phyloP scores from a whole-genome alignment of 1,139 yeast species.

The Pneumocystis carinii region DNA sequence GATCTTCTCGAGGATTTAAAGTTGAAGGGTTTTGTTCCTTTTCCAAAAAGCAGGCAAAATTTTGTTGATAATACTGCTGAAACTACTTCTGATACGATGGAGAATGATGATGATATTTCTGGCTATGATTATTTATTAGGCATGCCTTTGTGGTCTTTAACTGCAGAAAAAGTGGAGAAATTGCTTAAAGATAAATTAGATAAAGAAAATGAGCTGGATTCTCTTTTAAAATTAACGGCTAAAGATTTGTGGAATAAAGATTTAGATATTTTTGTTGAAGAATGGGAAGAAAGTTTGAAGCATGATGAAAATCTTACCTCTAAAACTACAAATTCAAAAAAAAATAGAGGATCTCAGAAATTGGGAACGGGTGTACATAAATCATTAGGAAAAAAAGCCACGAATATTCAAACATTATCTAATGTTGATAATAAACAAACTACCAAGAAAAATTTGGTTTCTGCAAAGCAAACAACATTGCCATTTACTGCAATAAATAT shows the following conservation, averaged over 20 bases:
- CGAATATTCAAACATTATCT: not conserved
- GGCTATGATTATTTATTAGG: conserved; percentile 64
- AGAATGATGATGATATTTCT: conserved; percentile 30
- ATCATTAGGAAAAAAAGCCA: not conserved
- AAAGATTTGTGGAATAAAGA: conserved; percentile 82
- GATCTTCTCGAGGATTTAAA: conserved; percentile 50
- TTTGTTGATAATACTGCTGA: conserved; percentile 24
- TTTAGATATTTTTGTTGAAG: conserved; percentile 51
- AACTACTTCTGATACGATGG: conserved; percentile 13
- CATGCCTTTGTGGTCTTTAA: conserved; percentile 88
- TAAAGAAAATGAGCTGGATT: conserved; percentile 58
- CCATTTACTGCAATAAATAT: not conserved
- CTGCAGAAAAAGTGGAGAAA: conserved; percentile 52
- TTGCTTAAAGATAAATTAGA: conserved; percentile 56
- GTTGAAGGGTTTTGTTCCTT: conserved; percentile 54
- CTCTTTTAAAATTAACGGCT: conserved; percentile 52
- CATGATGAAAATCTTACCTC: conserved; percentile 35
- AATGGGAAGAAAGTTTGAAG: conserved; percentile 50
- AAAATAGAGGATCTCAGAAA: not conserved
- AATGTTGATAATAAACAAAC: not conserved
- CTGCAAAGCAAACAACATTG: conserved; percentile 1
- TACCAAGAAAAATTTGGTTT: not conserved
- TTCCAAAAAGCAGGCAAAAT: conserved; percentile 24
- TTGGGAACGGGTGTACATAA: not conserved
- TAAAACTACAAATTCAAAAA: conserved; percentile 12